A percentile compares a stretch with the other conserved stretches of the same genome.
These are phyloP conservation scores for Syzygium syzygioides DNA, from an alignment of 441 rosid species.

Conservation along the genomic window DNA sequence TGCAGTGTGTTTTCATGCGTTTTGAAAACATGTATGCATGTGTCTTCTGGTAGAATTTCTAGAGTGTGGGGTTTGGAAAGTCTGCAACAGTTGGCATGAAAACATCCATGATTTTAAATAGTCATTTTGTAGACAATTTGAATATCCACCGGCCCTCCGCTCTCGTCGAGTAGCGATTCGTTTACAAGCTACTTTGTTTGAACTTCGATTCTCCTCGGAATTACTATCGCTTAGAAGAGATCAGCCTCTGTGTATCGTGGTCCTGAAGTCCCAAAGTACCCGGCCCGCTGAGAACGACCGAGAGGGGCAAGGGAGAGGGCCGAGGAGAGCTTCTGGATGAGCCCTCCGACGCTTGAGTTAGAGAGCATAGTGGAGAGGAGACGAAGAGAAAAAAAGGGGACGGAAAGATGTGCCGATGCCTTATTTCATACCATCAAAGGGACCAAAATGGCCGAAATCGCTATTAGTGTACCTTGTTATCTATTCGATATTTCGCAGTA, in stretches of 20 bases:
- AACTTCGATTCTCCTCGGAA: not conserved
- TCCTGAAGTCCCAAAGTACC: not conserved
- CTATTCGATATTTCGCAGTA: not conserved
- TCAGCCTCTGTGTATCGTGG: not conserved
- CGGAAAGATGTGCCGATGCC: not conserved
- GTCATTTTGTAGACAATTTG: not conserved
- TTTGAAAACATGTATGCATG: not conserved
- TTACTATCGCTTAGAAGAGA: not conserved
- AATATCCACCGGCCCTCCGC: too few species aligned
- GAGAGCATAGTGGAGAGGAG: not conserved
- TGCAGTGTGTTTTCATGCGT: not conserved
- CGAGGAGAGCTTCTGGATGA: not conserved
- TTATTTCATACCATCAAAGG: not conserved
- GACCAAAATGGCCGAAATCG: not conserved
- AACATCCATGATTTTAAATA: too few species aligned
- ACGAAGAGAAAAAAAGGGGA: not conserved
- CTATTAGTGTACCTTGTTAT: not conserved
- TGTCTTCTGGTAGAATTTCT: not conserved
- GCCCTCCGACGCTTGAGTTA: not conserved
- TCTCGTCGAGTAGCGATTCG: not conserved
- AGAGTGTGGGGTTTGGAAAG: not conserved
- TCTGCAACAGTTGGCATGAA: too few species aligned
- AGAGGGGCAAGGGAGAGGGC: too few species aligned
- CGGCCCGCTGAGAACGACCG: too few species aligned
- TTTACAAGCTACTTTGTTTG: not conserved